These are phyloP conservation scores for Zea luxurians DNA, from an alignment of 176 grass and related monocot species.

Conservation along the genomic window DNA sequence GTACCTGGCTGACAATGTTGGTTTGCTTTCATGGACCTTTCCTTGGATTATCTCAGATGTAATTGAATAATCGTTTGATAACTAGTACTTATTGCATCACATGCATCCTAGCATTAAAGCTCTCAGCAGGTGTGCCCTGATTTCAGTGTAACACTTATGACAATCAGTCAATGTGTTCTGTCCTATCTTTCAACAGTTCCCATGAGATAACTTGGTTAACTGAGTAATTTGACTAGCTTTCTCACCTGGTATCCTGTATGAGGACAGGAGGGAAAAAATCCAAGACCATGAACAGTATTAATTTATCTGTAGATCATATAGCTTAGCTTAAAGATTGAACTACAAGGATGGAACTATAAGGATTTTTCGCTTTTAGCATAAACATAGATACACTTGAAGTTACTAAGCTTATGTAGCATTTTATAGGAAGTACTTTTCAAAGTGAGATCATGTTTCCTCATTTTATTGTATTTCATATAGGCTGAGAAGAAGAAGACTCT, in stretches of 20 bases:
- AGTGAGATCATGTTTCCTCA: slow-evolving; percentile 15
- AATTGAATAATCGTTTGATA: neutral
- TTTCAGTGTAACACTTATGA: neutral
- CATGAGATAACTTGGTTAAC: slow-evolving; percentile 2
- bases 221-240: slow-evolving; percentile 23
- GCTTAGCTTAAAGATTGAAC: slow-evolving; percentile 18
- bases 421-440: slow-evolving; percentile 7
- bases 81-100: neutral
- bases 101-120: neutral
- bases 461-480: slow-evolving; percentile 63
- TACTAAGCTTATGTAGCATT: slow-evolving; percentile 10
- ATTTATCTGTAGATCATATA: slow-evolving; percentile 17
- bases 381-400: neutral
- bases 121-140: slow-evolving; percentile 3
- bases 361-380: slow-evolving; percentile 13
- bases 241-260: slow-evolving; percentile 21
- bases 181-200: slow-evolving; percentile 14
- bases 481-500: slow-evolving; percentile 84
- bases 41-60: slow-evolving; percentile 22
- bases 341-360: slow-evolving; percentile 13
- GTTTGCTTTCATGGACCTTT: slow-evolving; percentile 1
- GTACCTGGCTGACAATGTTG: slow-evolving; percentile 41
- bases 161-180: neutral
- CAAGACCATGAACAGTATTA: slow-evolving; percentile 17
- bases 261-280: slow-evolving; percentile 9